Conservation (phyloP, 2,329 filamentous ascomycete genomes). For the Calonectria crousiana region DNA sequence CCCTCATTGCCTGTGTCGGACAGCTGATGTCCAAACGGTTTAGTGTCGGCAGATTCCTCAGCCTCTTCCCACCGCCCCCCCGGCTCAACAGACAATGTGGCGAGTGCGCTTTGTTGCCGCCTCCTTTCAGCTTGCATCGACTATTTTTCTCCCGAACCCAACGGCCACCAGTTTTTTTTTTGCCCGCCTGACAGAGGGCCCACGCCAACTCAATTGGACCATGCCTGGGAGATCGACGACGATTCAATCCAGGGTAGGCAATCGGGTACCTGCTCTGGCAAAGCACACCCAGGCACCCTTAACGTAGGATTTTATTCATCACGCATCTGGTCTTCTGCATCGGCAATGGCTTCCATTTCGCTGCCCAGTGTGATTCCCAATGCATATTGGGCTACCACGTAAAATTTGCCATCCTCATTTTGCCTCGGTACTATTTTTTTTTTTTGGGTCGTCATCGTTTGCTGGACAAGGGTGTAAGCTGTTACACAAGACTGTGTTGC, state of each 20-base stretch:
- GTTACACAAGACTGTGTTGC: not conserved
- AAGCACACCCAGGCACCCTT: not conserved
- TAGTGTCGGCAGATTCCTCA: conserved; percentile 41
- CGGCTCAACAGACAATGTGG: conserved; percentile 30
- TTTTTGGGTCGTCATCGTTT: not conserved
- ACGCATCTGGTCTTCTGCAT: not conserved
- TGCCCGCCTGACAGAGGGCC: conserved; percentile 4
- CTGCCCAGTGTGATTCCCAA: not conserved
- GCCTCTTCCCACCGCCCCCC: conserved; percentile 24
- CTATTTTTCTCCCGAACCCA: conserved; percentile 11
- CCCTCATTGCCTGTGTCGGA: conserved; percentile 12
- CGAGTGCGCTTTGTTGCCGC: conserved; percentile 18
- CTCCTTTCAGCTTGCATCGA: conserved; percentile 6
- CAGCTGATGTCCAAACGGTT: conserved; percentile 36
- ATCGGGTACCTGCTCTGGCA: conserved; percentile 6
- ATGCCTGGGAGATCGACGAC: not conserved
- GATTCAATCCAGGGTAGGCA: conserved; percentile 1
- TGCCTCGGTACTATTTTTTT: not conserved
- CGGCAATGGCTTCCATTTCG: not conserved
- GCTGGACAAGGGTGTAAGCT: not conserved
- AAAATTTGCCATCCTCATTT: not conserved
- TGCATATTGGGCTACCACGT: not conserved
- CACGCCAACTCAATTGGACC: conserved; percentile 8
- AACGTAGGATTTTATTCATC: conserved; percentile 9
- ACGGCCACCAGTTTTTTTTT: conserved; percentile 7